Percentiles rank a stretch among this genome's conserved stretches.
Evolutionary conservation across 805 yeast genomes (phyloP).

Genomic region (Candida takata): DNA sequence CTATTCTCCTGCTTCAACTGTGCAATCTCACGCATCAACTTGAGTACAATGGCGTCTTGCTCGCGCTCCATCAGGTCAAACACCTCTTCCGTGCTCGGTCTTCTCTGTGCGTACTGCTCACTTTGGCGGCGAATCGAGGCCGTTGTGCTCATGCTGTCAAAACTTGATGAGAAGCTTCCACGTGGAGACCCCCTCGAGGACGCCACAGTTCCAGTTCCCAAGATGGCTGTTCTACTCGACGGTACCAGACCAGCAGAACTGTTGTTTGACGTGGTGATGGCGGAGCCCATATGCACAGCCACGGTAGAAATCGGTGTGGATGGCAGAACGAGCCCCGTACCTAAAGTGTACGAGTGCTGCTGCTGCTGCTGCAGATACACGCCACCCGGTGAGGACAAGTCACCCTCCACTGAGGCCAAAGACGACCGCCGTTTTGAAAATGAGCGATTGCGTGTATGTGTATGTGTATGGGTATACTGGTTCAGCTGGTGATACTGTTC

Average conservation of each 20-base stretch:
- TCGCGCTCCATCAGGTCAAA: slow-evolving; percentile 62
- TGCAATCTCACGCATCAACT: slow-evolving; percentile 56
- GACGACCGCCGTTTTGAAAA: slow-evolving; percentile 17
- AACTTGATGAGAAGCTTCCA: slow-evolving; percentile 9
- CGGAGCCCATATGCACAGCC: not conserved
- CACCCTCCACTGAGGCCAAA: slow-evolving; percentile 12
- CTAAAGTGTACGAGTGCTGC: no score
- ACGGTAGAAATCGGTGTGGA: not conserved
- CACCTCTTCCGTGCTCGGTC: slow-evolving; percentile 38
- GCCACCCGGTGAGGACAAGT: slow-evolving; percentile 17
- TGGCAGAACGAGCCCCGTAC: no score
- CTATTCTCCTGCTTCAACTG: slow-evolving; percentile 47
- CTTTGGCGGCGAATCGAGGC: slow-evolving; percentile 16
- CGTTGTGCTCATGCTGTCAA: slow-evolving; percentile 5
- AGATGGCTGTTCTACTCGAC: slow-evolving; percentile 8
- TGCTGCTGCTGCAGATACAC: slow-evolving; percentile 4
- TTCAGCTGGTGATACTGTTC: no score
- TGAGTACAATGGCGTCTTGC: slow-evolving; percentile 68
- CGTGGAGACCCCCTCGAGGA: slow-evolving; percentile 19
- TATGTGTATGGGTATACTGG: no score
- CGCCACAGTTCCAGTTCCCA: slow-evolving; percentile 6
- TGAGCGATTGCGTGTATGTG: slow-evolving; percentile 6
- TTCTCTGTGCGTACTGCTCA: slow-evolving; percentile 12
- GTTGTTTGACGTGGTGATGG: not conserved
- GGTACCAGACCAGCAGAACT: not conserved